phyloP scores from a whole-genome alignment of 371 early-diverging fungal species.

The Fennellomyces sp. region DNA sequence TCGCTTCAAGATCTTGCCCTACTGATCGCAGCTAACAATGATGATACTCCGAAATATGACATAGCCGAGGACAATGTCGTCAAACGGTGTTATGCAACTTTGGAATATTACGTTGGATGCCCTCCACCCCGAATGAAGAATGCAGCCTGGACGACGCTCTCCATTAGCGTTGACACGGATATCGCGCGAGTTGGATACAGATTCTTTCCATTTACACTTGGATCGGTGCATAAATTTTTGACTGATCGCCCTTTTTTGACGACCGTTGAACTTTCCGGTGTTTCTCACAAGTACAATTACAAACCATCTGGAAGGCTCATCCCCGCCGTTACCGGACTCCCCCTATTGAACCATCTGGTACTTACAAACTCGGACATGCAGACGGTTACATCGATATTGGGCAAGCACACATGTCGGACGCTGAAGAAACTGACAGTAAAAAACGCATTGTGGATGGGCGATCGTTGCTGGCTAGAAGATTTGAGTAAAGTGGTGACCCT shows the following conservation, averaged over 20 bases:
- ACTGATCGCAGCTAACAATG: background rate
- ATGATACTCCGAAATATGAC: background rate
- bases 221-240: background rate
- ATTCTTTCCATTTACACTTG: background rate
- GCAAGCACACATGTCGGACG: background rate
- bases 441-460: background rate
- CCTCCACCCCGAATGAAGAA: background rate
- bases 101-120: background rate
- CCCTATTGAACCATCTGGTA: background rate
- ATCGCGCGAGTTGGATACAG: background rate
- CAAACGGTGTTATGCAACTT: background rate
- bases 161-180: background rate
- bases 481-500: background rate
- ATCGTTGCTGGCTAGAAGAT: background rate
- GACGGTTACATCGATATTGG: background rate
- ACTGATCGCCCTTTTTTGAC: background rate
- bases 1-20: background rate
- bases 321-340: background rate
- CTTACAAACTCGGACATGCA: background rate
- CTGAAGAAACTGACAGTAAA: background rate
- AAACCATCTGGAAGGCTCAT: background rate
- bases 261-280: background rate
- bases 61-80: background rate
- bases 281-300: background rate
- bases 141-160: background rate